Evolutionary conservation across 2,329 filamentous ascomycete species (phyloP).

Genomic region (Eutypa lata): DNA sequence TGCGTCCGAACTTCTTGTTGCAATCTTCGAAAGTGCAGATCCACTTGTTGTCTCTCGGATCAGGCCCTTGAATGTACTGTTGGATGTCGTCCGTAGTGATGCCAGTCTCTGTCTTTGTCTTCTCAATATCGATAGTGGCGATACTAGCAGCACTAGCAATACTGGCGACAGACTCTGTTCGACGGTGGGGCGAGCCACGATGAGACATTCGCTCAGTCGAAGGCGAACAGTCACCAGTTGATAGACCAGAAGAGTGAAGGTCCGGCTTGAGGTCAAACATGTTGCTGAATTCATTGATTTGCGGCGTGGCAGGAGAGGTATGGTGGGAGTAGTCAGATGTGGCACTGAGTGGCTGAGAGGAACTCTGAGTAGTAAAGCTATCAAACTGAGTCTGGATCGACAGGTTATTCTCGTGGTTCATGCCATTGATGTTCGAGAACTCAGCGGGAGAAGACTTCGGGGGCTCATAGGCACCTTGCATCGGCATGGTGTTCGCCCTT

Average conservation of each 20-base stretch:
- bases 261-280: constrained; percentile 43
- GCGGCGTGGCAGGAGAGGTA: constrained; percentile 50
- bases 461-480: constrained; percentile 36
- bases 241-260: constrained; percentile 27
- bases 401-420: constrained; percentile 33
- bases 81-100: constrained; percentile 83
- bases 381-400: constrained; percentile 38
- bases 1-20: constrained; percentile 87
- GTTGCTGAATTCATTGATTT: constrained; percentile 39
- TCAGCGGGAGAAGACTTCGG: constrained; percentile 56
- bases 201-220: constrained; percentile 22
- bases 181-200: constrained; percentile 42
- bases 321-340: constrained; percentile 49
- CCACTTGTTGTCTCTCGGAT: constrained; percentile 74
- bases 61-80: constrained; percentile 69
- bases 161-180: constrained; percentile 59
- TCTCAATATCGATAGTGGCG: constrained; percentile 61
- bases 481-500: constrained; percentile 46
- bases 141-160: constrained; percentile 58
- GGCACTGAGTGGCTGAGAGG: constrained; percentile 35
- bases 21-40: constrained; percentile 75
- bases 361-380: constrained; percentile 24
- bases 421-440: constrained; percentile 50
- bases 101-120: constrained; percentile 72
- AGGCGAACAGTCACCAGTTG: constrained; percentile 17